Evolutionary conservation across 2,329 filamentous ascomycete genomes (phyloP), one percentile per base, ranked within the genome.

Genomic region (Diplodia mutila): DNA sequence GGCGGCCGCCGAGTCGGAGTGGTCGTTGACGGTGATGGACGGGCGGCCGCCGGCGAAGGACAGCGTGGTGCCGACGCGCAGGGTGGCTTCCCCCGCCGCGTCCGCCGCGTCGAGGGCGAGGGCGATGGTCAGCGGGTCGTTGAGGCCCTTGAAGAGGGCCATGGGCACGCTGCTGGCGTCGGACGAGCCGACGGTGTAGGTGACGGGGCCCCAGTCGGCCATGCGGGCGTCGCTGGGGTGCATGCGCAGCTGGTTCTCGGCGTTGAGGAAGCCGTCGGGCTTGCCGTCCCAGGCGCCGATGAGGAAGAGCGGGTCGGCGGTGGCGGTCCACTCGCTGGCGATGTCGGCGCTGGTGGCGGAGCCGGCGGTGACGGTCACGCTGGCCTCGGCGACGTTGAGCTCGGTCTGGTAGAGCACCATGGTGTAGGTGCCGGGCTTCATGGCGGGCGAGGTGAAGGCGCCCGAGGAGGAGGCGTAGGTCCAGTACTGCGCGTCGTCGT

Each of bases 401-500:
- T 89, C 87, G n/a, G 80, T 83, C 71, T 87, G 86, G 76, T 89
- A 89, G 46, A 90, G 82, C 5, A 88, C 84, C 83, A 89, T 89
- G n/a, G 86, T 89, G 78, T 90, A 90, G 0, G 85, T 88, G 32
- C 89, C 88, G 0, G 88, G 86, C 72, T 88, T 89, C 88, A 91
- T 90, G 67, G 83, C 79, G 0, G 88, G 89, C 0, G 87, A 89
- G 3, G 84, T 89, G 77, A 89, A 91, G 14, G 80, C 80, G 11
- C 88, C 87, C 49, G 76, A 79, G 18, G 82, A 82, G 9, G 80
- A 80, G n/a, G 86, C 84, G 69, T 86, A 86, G 4, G 83, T 78
- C 88, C 89, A 91, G 80, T 90, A 91, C 73, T 91, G 89, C 0
- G 87, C 86, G 6, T 80, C 80, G 34, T 75, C 75, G 34, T 61